Percentiles rank a stretch among this genome's conserved stretches.
These are phyloP conservation scores for Vinca minor DNA, from an alignment of 257 asterid species.

Conservation along the genomic window DNA sequence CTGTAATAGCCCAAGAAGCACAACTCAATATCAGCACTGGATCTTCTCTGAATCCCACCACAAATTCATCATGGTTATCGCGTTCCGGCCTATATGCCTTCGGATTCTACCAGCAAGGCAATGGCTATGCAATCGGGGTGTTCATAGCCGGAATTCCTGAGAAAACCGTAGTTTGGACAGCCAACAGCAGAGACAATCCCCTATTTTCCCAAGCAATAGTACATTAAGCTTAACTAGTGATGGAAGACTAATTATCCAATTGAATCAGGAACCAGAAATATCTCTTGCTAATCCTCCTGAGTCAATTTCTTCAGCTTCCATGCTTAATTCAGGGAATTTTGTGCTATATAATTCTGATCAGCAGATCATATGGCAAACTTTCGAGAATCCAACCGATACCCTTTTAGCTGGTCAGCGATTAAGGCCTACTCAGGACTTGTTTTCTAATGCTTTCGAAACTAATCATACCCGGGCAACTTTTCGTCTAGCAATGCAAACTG, in stretches of 20 bases:
- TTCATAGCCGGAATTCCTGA: conserved; percentile 10
- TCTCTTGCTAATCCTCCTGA: neutral
- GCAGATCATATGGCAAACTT: conserved; percentile 42
- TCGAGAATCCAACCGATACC: conserved; percentile 38
- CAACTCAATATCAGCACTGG: conserved; percentile 26
- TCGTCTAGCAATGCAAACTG: conserved; percentile 33
- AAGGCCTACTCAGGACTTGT: conserved; percentile 3
- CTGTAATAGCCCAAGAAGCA: conserved; percentile 22
- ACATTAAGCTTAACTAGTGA: conserved; percentile 21
- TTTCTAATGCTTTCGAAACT: conserved; percentile 30
- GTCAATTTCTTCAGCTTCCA: conserved; percentile 27
- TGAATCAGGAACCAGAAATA: neutral
- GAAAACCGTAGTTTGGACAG: conserved; percentile 28
- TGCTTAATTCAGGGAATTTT: conserved; percentile 46
- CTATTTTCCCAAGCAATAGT: conserved; percentile 12
- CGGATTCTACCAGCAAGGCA: conserved; percentile 26
- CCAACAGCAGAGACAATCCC: conserved; percentile 22
- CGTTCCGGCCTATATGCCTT: conserved; percentile 29
- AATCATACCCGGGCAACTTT: conserved; percentile 24
- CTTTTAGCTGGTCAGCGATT: conserved; percentile 37
- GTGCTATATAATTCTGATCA: conserved; percentile 26
- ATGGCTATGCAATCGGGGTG: conserved; percentile 19
- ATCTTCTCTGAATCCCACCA: conserved; percentile 34
- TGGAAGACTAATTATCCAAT: conserved; percentile 35
- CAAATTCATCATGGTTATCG: conserved; percentile 23